These are phyloP conservation scores for Chalciporus sphaerocephalus DNA, from an alignment of 768 basidiomycete species.

Conservation along the genomic window DNA sequence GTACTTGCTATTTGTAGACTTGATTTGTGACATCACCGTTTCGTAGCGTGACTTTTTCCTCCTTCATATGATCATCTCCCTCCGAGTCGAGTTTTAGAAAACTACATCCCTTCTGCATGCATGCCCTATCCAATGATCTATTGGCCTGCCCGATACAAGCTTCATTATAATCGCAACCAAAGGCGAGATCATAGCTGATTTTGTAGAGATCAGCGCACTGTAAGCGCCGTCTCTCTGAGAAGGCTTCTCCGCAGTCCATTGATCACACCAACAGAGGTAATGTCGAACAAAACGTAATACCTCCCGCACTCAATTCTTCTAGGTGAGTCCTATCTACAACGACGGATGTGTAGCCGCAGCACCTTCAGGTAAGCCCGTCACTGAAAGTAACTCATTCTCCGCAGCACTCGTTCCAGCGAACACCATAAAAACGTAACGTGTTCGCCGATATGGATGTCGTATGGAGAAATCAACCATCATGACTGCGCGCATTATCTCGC, in stretches of 20 bases:
- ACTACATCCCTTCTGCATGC: too few relatives aligned
- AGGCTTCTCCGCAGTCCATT: conserved; percentile 8
- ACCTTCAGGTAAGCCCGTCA: background rate
- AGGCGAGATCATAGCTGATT: background rate
- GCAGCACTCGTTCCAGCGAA: background rate
- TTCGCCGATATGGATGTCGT: background rate
- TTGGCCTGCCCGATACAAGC: too few relatives aligned
- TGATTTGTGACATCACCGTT: too few relatives aligned
- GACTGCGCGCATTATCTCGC: background rate
- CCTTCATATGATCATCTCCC: too few relatives aligned
- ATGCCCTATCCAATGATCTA: too few relatives aligned
- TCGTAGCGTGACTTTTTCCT: too few relatives aligned
- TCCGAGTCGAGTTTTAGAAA: too few relatives aligned
- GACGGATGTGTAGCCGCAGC: background rate
- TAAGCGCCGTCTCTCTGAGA: background rate
- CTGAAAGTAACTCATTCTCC: background rate
- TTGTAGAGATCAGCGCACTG: background rate
- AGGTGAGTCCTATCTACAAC: background rate
- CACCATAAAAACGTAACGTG: background rate
- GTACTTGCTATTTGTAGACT: too few relatives aligned
- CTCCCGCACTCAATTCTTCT: background rate
- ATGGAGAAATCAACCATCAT: background rate
- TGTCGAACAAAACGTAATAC: background rate
- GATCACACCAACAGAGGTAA: background rate
- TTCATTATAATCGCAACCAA: too few relatives aligned